phyloP scores from a whole-genome alignment of 208 protist species.

The Entamoeba histolytica region DNA sequence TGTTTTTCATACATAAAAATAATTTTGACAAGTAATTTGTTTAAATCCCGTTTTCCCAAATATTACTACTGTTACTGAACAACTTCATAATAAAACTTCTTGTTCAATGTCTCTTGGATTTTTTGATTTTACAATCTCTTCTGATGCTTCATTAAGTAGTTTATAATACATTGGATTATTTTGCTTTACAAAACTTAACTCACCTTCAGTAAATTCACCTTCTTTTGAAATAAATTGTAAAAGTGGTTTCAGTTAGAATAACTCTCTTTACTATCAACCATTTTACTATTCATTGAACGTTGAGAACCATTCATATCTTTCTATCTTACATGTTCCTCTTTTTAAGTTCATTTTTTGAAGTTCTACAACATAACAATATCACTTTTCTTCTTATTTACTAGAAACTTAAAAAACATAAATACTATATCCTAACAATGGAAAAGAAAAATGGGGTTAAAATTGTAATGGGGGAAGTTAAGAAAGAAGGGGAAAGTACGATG shows the following conservation, averaged over 20 bases:
- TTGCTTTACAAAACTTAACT: neutral
- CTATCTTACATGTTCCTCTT: no score
- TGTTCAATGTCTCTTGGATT: neutral
- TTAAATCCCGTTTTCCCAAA: neutral
- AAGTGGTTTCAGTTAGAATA: neutral
- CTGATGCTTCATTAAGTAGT: neutral
- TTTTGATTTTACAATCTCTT: neutral
- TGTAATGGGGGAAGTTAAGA: no score
- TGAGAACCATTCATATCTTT: no score
- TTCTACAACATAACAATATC: no score
- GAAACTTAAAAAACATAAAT: no score
- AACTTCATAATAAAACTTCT: neutral
- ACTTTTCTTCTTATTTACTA: no score
- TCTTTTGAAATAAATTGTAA: neutral
- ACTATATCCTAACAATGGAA: no score
- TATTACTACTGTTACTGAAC: neutral
- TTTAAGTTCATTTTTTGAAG: no score
- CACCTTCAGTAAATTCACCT: neutral
- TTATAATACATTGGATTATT: neutral
- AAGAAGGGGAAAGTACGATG: neutral
- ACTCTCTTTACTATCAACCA: neutral
- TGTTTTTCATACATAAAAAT: neutral
- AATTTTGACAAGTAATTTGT: neutral
- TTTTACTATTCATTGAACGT: no score
- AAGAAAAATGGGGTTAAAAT: no score